Percentiles rank a stretch among this genome's conserved stretches.
Conservation (phyloP, 1,284 basidiomycete species). For the Calocybe gambosa region DNA sequence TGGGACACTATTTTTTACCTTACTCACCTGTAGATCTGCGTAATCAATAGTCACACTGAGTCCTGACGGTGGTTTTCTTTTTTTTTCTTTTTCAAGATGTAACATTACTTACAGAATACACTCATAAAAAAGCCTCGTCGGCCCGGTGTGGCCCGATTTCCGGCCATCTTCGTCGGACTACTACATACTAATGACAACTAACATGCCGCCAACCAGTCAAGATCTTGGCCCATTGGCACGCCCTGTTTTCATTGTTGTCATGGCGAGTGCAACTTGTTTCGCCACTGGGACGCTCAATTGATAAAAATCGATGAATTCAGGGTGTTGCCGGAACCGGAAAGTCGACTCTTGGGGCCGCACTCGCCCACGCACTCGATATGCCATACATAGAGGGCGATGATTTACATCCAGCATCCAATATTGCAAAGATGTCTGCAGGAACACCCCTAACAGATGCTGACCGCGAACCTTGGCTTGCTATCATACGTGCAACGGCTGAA, state of each 20-base stretch:
- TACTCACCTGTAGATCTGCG: neutral
- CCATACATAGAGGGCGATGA: conserved; percentile 90
- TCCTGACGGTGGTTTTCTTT: neutral
- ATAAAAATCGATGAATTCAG: no score
- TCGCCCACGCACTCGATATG: conserved; percentile 55
- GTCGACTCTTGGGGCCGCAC: conserved; percentile 71
- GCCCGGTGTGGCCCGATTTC: neutral
- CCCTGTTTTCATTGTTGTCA: conserved; percentile 19
- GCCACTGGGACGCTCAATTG: neutral
- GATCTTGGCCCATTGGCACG: neutral
- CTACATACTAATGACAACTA: neutral
- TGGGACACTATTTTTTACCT: no score
- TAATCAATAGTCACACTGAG: neutral
- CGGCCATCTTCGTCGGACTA: neutral
- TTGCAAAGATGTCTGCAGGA: conserved; percentile 84
- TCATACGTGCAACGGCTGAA: conserved; percentile 66
- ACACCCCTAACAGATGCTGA: conserved; percentile 79
- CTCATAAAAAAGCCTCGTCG: no score
- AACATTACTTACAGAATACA: no score
- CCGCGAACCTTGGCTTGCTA: conserved; percentile 80
- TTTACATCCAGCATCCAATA: conserved; percentile 77
- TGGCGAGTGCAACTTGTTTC: conserved; percentile 15
- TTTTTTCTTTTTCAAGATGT: no score
- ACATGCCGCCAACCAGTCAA: neutral
- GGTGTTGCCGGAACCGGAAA: conserved; percentile 85